Percentiles rank a stretch among this genome's conserved stretches.
These are phyloP conservation scores for Cairneyella variabilis DNA, from an alignment of 495 filamentous ascomycete genomes.

Conservation along the genomic window DNA sequence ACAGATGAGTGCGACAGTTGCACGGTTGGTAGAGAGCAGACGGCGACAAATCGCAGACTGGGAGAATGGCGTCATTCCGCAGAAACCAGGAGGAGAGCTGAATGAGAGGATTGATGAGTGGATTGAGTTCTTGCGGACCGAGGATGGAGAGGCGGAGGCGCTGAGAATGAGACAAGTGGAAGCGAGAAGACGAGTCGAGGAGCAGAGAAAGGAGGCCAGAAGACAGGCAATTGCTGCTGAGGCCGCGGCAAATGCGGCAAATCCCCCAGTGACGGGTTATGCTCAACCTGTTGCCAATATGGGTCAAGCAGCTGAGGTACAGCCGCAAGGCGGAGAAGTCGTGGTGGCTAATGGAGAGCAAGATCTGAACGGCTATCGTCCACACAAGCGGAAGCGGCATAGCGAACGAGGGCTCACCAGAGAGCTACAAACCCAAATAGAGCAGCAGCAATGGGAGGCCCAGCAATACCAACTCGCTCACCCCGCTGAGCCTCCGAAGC, in stretches of 20 bases:
- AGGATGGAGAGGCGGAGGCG: slow-evolving; percentile 26
- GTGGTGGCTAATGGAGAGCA: slow-evolving; percentile 14
- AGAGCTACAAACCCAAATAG: slow-evolving; percentile 21
- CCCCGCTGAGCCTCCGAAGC: slow-evolving; percentile 22
- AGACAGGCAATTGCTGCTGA: slow-evolving; percentile 26
- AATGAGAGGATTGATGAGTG: slow-evolving; percentile 23
- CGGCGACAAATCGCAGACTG: slow-evolving; percentile 27
- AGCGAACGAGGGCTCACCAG: slow-evolving; percentile 19
- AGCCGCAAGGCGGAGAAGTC: slow-evolving; percentile 20
- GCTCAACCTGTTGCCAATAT: neutral
- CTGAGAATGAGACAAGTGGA: slow-evolving; percentile 27
- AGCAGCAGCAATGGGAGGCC: slow-evolving; percentile 19
- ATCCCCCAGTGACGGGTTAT: neutral
- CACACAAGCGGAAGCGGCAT: slow-evolving; percentile 20
- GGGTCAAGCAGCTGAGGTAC: neutral
- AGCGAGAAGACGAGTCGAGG: slow-evolving; percentile 20
- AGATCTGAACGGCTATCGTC: slow-evolving; percentile 23
- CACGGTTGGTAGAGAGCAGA: slow-evolving; percentile 23
- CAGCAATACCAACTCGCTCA: slow-evolving; percentile 15
- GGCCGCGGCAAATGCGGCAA: slow-evolving; percentile 1
- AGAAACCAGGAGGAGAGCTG: slow-evolving; percentile 24
- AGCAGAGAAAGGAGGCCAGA: slow-evolving; percentile 24
- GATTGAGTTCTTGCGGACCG: slow-evolving; percentile 25
- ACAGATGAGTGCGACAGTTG: slow-evolving; percentile 29
- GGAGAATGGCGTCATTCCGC: slow-evolving; percentile 26